Percentiles rank a stretch among this genome's conserved stretches.
Evolutionary conservation across 2,329 filamentous ascomycete genomes (phyloP).

Genomic region (Dothistroma septosporum): DNA sequence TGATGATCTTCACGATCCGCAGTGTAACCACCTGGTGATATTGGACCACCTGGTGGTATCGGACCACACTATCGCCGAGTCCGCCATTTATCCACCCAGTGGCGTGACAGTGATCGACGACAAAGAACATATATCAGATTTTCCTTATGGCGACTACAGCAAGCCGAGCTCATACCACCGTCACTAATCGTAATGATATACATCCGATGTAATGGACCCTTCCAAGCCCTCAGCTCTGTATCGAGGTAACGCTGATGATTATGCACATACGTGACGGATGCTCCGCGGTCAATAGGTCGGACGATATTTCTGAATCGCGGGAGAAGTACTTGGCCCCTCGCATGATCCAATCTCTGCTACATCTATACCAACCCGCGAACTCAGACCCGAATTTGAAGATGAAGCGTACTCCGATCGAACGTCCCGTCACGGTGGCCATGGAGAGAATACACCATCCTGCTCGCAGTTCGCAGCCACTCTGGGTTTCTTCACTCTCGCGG

Average conservation of each 20-base stretch:
- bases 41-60: background rate
- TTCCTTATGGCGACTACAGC: background rate
- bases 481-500: no score
- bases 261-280: background rate
- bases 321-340: no score
- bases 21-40: background rate
- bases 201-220: background rate
- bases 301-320: no score
- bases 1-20: background rate
- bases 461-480: no score
- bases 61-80: background rate
- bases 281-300: background rate
- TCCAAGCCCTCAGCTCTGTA: background rate
- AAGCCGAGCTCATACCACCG: background rate
- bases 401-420: no score
- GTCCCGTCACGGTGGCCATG: no score
- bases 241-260: background rate
- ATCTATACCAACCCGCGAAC: no score
- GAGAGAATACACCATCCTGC: no score
- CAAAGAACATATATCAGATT: background rate
- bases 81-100: background rate
- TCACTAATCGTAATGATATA: background rate
- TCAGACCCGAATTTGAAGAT: no score
- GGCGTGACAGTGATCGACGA: background rate
- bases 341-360: no score